Percentiles rank a stretch among this genome's conserved stretches.
These are phyloP conservation scores for Mycena indigotica DNA, from an alignment of 768 basidiomycete species.

Conservation along the genomic window DNA sequence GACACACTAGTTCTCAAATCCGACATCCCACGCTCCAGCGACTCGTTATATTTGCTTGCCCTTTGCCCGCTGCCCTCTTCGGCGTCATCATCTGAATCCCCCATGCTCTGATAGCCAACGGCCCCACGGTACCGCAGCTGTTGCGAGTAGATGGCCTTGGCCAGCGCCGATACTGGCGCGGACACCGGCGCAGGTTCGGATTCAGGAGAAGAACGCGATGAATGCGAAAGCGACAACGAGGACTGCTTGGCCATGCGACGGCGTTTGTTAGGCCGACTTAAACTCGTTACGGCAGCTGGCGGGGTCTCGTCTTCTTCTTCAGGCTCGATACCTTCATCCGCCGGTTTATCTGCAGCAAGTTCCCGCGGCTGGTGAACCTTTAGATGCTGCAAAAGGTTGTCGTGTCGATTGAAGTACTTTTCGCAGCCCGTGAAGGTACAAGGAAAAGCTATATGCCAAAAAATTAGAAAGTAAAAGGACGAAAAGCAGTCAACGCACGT, in stretches of 20 bases:
- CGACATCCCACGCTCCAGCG: neutral
- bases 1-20: too few relatives aligned
- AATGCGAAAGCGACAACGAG: neutral
- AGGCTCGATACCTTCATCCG: neutral
- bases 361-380: slow-evolving; percentile 52
- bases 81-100: neutral
- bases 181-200: too few relatives aligned
- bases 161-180: neutral
- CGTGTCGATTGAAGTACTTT: slow-evolving; percentile 77
- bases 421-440: slow-evolving; percentile 69
- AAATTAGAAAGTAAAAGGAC: neutral
- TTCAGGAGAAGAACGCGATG: neutral
- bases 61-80: neutral
- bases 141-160: neutral
- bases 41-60: neutral
- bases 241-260: neutral
- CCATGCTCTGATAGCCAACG: neutral
- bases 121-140: neutral
- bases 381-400: slow-evolving; percentile 79
- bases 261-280: too few relatives aligned
- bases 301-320: slow-evolving; percentile 1
- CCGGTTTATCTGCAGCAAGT: neutral
- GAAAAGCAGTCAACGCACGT: slow-evolving; percentile 39
- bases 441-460: slow-evolving; percentile 59
- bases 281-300: too few relatives aligned